Base-by-base conservation (phyloP, 2,329 filamentous ascomycete genomes). In the Curvularia sp. region DNA sequence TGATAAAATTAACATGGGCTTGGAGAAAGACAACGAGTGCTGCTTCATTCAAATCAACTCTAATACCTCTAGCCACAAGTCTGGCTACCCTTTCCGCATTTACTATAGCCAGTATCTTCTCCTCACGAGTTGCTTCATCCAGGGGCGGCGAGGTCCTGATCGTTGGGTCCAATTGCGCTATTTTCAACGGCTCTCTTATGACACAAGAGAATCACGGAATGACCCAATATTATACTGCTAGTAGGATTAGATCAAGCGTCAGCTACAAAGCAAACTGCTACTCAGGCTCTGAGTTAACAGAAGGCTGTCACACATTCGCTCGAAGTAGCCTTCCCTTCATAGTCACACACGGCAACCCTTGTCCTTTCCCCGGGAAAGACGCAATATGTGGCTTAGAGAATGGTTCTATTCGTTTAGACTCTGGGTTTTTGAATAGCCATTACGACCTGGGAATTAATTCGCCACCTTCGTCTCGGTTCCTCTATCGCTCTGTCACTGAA, bases 141-240 rank as follows among this genome's bases (percentile, higher is more conserved):
- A 68, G 69, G 2, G 75, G 74, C 2, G 69, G 75, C 25, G 66
- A 77, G 45, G 72, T 75, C 1, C 62, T 79, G 0, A 62, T 78
- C 3, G 57, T 53, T 12, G 65, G 66, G 25, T 41, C 57, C 15
- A 55, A 58, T 18, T 69, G 64, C 18, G 55, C 57, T 7, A 38
- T 52, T 5, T 42, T 42, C 18, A 61, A 38, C n/a, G 46, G 23
- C 28, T 21, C 57, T 3, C 49, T 65, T 12, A 2, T 51, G 5
- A 61, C 63, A 10, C 42, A 46, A n/a, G 48, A 59, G 1, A 36
- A 42, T 19, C 6, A 21, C n/a, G 25, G 8, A 1, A 5, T 25
- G 19, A 25, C 28, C 13, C 45, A 49, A 30, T 55, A 39, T n/a
- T 55, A 49, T n/a, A 12, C 13, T 38, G 49, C 62, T 3, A 42